Evolutionary conservation across 345 rosid genomes (phyloP).

Genomic region (Euphorbia lathyris): DNA sequence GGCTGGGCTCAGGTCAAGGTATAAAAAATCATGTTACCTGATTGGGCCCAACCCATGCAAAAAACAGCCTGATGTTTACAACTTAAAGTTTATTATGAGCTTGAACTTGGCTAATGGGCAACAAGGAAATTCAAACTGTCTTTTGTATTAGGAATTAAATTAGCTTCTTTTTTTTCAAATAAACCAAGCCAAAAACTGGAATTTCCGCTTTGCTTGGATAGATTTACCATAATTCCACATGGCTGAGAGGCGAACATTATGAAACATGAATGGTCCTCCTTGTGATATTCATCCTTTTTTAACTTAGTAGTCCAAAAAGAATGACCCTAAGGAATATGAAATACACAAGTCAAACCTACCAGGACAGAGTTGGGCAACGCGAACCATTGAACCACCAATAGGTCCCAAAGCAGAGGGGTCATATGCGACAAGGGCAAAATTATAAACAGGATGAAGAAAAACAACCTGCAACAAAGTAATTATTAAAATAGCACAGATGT

Average conservation of each 20-base stretch:
- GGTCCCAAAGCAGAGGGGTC: constrained; percentile 75
- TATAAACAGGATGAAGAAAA: constrained; percentile 96
- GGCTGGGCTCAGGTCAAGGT: no score
- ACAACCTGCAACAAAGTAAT: constrained; percentile 57
- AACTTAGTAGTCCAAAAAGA: background rate
- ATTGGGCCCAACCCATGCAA: no score
- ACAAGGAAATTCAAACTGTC: background rate
- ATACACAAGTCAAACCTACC: constrained; percentile 44
- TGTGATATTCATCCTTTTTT: background rate
- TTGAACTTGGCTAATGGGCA: background rate
- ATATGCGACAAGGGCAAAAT: constrained; percentile 89
- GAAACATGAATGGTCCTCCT: background rate
- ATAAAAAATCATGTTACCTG: no score
- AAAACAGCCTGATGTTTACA: background rate
- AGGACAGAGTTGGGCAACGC: constrained; percentile 84
- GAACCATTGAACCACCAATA: constrained; percentile 65
- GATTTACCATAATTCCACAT: background rate
- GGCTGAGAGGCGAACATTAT: background rate
- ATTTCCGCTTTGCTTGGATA: background rate
- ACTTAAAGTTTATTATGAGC: background rate
- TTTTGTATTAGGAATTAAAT: no score
- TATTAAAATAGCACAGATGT: constrained; percentile 12
- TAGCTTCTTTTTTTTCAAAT: background rate
- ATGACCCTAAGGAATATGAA: background rate
- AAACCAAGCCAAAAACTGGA: no score